phyloP scores from a whole-genome alignment of 2,329 filamentous ascomycete genomes.

The Epichloe amarillans region DNA sequence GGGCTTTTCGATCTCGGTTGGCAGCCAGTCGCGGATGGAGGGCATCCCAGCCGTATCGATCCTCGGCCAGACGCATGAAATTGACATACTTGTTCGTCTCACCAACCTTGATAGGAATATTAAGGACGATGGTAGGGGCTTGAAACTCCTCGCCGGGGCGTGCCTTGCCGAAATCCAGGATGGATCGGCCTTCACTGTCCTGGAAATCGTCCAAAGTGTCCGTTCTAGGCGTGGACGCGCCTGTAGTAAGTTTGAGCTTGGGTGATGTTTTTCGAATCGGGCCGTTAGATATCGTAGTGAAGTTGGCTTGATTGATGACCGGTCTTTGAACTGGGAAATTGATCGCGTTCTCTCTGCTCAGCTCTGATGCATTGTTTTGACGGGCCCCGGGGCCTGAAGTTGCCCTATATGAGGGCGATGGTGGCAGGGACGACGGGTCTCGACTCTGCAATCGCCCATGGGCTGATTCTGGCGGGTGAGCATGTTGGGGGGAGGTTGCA shows the following conservation, averaged over 20 bases:
- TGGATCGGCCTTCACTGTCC: constrained; percentile 36
- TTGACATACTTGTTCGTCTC: constrained; percentile 87
- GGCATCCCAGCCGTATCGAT: constrained; percentile 87
- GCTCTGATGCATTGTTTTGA: constrained; percentile 18
- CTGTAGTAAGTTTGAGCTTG: constrained; percentile 30
- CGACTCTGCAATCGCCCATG: constrained; percentile 19
- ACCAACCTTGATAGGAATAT: constrained; percentile 60
- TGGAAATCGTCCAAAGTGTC: constrained; percentile 34
- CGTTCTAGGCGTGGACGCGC: constrained; percentile 34
- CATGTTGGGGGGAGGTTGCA: constrained; percentile 16
- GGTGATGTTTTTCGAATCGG: constrained; percentile 33
- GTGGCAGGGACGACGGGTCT: constrained; percentile 25
- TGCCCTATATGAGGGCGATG: constrained; percentile 27
- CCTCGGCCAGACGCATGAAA: constrained; percentile 85
- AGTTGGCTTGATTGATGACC: constrained; percentile 25
- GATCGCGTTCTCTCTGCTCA: constrained; percentile 23
- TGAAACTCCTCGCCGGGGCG: constrained; percentile 44
- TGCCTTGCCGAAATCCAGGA: constrained; percentile 47
- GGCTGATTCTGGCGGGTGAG: constrained; percentile 14
- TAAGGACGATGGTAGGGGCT: constrained; percentile 69
- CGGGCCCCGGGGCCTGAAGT: constrained; percentile 21
- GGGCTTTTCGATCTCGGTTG: constrained; percentile 72
- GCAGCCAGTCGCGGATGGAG: constrained; percentile 84
- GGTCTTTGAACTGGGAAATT: constrained; percentile 14
- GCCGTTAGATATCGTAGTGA: constrained; percentile 27